A percentile compares a stretch with the other conserved stretches of the same genome.
Evolutionary conservation across 169 alveolate genomes (phyloP).

Genomic region (Amoebophrya sp.): DNA sequence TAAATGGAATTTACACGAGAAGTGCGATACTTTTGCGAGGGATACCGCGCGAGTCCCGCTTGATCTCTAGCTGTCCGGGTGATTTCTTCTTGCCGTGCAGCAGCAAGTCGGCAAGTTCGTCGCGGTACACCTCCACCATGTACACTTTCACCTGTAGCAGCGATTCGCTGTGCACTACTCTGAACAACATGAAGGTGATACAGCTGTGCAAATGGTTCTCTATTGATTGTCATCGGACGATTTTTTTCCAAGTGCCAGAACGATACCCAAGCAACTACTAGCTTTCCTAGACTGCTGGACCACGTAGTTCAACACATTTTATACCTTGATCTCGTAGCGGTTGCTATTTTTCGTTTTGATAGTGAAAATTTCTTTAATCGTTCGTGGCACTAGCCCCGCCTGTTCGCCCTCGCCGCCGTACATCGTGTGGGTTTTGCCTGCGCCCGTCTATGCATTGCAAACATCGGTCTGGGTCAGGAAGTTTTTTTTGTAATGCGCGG

Average conservation of each 20-base stretch:
- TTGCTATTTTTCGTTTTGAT: neutral
- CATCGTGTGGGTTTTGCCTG: conserved; percentile 49
- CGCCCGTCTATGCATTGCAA: conserved; percentile 45
- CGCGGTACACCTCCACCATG: conserved; percentile 46
- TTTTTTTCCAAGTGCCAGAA: too few relatives aligned
- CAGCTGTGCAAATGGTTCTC: too few relatives aligned
- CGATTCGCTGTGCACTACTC: too few relatives aligned
- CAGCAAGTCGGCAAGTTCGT: conserved; percentile 38
- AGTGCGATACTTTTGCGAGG: too few relatives aligned
- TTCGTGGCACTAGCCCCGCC: neutral
- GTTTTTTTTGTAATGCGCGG: too few relatives aligned
- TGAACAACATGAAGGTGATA: too few relatives aligned
- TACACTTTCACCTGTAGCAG: conserved; percentile 18
- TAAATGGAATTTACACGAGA: too few relatives aligned
- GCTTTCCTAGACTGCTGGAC: too few relatives aligned
- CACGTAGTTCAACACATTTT: too few relatives aligned
- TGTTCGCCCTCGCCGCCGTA: neutral
- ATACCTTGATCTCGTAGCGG: neutral
- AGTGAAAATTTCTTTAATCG: neutral
- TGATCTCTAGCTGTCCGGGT: conserved; percentile 44
- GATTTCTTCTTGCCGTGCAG: neutral
- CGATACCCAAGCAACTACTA: too few relatives aligned
- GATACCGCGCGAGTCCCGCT: conserved; percentile 35
- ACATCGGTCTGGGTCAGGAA: too few relatives aligned
- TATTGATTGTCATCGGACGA: too few relatives aligned